Conservation (phyloP, 495 filamentous ascomycete species). For the Trichoderma gamsii region DNA sequence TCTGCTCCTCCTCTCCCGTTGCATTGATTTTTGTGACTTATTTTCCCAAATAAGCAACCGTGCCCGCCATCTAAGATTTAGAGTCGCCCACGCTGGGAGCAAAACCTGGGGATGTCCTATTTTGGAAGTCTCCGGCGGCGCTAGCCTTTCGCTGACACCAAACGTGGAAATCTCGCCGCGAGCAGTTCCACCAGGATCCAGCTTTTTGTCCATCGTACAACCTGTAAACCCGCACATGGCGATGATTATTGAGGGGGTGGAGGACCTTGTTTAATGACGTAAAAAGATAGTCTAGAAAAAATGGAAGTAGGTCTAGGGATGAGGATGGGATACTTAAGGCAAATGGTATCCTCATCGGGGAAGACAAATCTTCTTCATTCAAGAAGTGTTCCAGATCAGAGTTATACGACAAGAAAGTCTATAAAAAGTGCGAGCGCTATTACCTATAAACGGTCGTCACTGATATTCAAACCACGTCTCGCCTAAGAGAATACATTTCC, state of each 20-base stretch:
- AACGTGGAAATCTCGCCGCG: slow-evolving; percentile 4
- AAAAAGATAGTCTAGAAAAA: background rate
- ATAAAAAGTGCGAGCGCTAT: too few species aligned
- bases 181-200: background rate
- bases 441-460: too few species aligned
- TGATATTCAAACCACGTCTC: too few species aligned
- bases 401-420: background rate
- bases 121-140: background rate
- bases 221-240: background rate
- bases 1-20: background rate
- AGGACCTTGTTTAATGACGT: background rate
- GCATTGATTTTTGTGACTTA: background rate
- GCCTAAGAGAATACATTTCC: too few species aligned
- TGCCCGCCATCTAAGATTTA: slow-evolving; percentile 2
- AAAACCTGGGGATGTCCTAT: background rate
- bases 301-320: background rate
- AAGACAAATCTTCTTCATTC: background rate
- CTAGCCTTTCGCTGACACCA: background rate
- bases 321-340: background rate
- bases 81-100: background rate
- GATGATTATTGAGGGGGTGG: background rate
- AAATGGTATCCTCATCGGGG: background rate
- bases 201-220: background rate
- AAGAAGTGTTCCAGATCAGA: background rate
- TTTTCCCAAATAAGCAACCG: background rate